A percentile compares a stretch with the other conserved stretches of the same genome.
Evolutionary conservation across 805 yeast genomes (phyloP).

Genomic region (Gaillardinia entomophila): DNA sequence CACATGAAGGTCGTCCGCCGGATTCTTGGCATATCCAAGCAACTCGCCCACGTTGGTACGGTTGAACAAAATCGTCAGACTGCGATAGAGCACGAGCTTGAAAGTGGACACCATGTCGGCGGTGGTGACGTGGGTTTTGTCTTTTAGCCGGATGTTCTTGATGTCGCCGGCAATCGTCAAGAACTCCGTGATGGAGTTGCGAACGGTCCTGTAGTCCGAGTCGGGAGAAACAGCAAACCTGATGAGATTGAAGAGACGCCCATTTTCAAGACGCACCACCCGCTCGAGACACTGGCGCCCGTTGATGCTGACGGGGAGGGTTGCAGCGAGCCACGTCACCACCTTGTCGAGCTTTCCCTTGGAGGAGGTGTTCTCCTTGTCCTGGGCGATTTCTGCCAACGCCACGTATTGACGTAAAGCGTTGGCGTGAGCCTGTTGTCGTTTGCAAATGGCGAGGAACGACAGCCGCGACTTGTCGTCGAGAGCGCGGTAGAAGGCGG

Average conservation of each 20-base stretch:
- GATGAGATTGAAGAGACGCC: constrained; percentile 53
- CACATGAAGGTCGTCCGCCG: constrained; percentile 17
- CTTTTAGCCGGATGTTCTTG: constrained; percentile 37
- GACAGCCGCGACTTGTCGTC: constrained; percentile 57
- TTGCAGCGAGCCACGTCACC: constrained; percentile 53
- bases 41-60: constrained; percentile 55
- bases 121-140: constrained; percentile 29
- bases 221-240: constrained; percentile 49
- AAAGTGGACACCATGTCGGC: constrained; percentile 48
- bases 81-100: constrained; percentile 54
- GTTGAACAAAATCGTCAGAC: constrained; percentile 59
- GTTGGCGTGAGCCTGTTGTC: constrained; percentile 58
- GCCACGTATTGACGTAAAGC: constrained; percentile 47
- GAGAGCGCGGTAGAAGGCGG: constrained; percentile 43
- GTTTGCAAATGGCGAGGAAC: constrained; percentile 59
- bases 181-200: constrained; percentile 60
- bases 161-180: constrained; percentile 49
- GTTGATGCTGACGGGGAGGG: constrained; percentile 49
- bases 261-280: constrained; percentile 51
- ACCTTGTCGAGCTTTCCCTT: constrained; percentile 45
- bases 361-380: constrained; percentile 11
- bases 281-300: constrained; percentile 46
- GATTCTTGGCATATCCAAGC: constrained; percentile 39
- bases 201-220: constrained; percentile 54
- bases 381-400: constrained; percentile 37